A percentile compares a stretch with the other conserved stretches of the same genome.
phyloP scores from a whole-genome alignment of 2,329 filamentous ascomycete species.

The Neopestalotiopsis rosae region DNA sequence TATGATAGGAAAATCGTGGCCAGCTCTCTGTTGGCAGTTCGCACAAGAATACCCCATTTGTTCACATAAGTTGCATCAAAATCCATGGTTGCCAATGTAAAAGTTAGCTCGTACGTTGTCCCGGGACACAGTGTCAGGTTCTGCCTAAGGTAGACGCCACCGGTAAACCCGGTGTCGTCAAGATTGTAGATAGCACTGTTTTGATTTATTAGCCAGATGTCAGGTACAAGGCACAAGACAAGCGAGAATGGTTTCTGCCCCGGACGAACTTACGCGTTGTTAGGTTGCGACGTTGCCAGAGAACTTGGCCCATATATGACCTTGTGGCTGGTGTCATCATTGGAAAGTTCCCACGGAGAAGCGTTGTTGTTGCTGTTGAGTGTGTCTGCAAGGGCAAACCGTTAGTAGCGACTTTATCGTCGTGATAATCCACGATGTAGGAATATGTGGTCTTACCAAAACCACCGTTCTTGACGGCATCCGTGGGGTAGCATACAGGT shows the following conservation, averaged over 20 bases:
- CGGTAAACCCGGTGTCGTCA: neutral
- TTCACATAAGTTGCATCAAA: neutral
- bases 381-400: neutral
- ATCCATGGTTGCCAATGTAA: slow-evolving; percentile 3
- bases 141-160: neutral
- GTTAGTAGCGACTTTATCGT: neutral
- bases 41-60: neutral
- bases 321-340: slow-evolving; percentile 1
- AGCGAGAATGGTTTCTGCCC: neutral
- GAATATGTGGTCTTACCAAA: neutral
- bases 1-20: neutral
- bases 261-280: slow-evolving; percentile 3
- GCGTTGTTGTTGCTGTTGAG: slow-evolving; percentile 4
- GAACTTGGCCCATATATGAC: slow-evolving; percentile 7
- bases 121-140: slow-evolving; percentile 7
- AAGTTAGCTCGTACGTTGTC: slow-evolving; percentile 2
- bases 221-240: neutral
- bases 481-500: slow-evolving; percentile 1
- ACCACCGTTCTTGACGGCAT: slow-evolving; percentile 2
- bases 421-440: neutral
- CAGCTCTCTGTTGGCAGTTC: slow-evolving; percentile 3
- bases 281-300: slow-evolving; percentile 4
- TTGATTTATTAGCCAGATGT: neutral
- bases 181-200: neutral
- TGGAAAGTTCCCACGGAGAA: slow-evolving; percentile 4